A percentile compares a stretch with the other conserved stretches of the same genome.
Conservation (phyloP, 768 basidiomycete genomes). For the Pleurotus pulmonarius region DNA sequence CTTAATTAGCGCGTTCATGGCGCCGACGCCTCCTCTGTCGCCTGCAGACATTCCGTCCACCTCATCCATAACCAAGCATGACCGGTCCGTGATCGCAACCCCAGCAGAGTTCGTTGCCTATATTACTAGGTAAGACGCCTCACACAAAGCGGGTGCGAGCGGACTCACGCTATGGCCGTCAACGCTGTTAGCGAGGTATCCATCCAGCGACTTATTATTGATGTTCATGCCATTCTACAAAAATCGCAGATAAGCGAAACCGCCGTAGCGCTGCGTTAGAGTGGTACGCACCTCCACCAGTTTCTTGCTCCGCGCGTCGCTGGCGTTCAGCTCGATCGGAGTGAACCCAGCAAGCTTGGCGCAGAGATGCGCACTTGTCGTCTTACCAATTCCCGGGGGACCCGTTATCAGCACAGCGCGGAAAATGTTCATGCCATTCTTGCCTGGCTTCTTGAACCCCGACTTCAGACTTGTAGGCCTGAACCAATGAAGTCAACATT, state of each 20-base stretch:
- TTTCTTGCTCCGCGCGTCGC: constrained; percentile 3
- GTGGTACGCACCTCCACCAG: constrained; percentile 72
- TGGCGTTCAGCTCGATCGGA: background rate
- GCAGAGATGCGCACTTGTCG: constrained; percentile 50
- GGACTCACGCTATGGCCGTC: constrained; percentile 18
- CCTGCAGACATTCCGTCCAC: constrained; percentile 87
- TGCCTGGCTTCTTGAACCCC: constrained; percentile 90
- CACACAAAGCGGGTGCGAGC: background rate
- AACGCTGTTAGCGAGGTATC: constrained; percentile 66
- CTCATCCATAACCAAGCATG: constrained; percentile 91
- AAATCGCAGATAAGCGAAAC: background rate
- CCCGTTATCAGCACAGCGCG: constrained; percentile 90
- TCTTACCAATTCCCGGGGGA: constrained; percentile 80
- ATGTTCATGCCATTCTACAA: constrained; percentile 83
- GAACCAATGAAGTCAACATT: no score
- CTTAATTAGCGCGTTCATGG: constrained; percentile 86
- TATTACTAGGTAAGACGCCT: constrained; percentile 10
- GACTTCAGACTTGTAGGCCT: constrained; percentile 24
- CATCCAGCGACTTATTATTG: constrained; percentile 84
- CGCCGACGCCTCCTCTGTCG: constrained; percentile 94
- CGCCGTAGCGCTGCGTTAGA: no score
- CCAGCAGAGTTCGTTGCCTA: constrained; percentile 66
- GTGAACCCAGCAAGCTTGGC: constrained; percentile 74
- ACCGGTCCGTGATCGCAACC: constrained; percentile 69
- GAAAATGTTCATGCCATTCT: constrained; percentile 79